A percentile compares a stretch with the other conserved stretches of the same genome.
These are phyloP conservation scores for Nigrospora osmanthi DNA, from an alignment of 2,329 filamentous ascomycete genomes.

Conservation along the genomic window DNA sequence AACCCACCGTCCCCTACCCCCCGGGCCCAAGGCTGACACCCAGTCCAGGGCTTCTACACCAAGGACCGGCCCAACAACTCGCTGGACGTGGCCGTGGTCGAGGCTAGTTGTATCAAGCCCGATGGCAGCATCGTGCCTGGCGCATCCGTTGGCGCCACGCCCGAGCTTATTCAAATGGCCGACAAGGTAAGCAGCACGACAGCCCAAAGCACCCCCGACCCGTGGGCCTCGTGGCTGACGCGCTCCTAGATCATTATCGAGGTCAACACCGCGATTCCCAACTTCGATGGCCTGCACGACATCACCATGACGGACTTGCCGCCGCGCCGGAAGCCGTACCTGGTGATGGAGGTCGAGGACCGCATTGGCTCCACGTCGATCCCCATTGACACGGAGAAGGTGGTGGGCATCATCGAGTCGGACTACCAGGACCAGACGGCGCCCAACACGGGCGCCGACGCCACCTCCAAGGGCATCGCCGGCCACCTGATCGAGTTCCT, in stretches of 20 bases:
- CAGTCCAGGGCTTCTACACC: conserved; percentile 67
- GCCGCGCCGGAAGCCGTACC: conserved; percentile 73
- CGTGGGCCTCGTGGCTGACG: background rate
- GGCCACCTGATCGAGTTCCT: conserved; percentile 73
- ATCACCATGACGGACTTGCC: conserved; percentile 85
- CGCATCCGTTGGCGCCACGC: conserved; percentile 76
- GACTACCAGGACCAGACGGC: conserved; percentile 72
- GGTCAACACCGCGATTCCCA: conserved; percentile 80
- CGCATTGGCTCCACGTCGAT: conserved; percentile 78
- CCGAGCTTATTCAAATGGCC: conserved; percentile 82
- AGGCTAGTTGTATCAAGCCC: conserved; percentile 79
- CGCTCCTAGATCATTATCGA: conserved; percentile 66
- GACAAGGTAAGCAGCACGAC: conserved; percentile 54
- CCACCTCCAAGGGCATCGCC: conserved; percentile 64
- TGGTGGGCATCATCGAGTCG: conserved; percentile 77
- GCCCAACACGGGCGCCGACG: conserved; percentile 72
- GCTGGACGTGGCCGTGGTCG: conserved; percentile 77
- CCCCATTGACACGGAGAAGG: conserved; percentile 75
- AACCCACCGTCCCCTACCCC: background rate
- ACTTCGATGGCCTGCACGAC: conserved; percentile 82
- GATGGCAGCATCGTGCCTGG: conserved; percentile 85
- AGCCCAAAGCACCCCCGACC: background rate
- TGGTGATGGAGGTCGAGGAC: conserved; percentile 80
- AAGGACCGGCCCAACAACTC: conserved; percentile 67
- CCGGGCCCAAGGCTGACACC: background rate